Evolutionary conservation across 164 flowering plant species (phyloP).

Genomic region (Liquidambar formosana): DNA sequence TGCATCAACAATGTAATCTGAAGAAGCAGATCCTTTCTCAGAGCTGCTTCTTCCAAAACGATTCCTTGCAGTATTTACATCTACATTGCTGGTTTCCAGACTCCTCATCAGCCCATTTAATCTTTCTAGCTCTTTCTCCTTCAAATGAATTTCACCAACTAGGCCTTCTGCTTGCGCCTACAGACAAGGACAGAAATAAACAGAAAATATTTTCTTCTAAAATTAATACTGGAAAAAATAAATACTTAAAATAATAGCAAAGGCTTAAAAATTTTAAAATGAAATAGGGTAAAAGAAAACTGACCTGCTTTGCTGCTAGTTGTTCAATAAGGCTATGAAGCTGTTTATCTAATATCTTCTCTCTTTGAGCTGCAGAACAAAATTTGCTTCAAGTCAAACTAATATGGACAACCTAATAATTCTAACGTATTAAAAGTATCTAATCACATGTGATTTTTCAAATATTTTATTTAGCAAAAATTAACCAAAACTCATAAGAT

Average conservation of each 20-base stretch:
- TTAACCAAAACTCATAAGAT: no score
- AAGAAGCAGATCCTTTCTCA: slow-evolving; percentile 33
- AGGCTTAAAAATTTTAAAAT: neutral
- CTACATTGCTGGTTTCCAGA: slow-evolving; percentile 46
- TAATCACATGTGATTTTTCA: neutral
- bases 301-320: slow-evolving; percentile 81
- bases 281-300: neutral
- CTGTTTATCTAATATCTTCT: slow-evolving; percentile 86
- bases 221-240: neutral
- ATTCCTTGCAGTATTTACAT: slow-evolving; percentile 52
- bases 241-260: neutral
- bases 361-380: slow-evolving; percentile 73
- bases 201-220: neutral
- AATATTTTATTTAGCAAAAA: no score
- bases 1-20: slow-evolving; percentile 42
- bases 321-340: slow-evolving; percentile 91
- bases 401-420: neutral
- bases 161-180: slow-evolving; percentile 93
- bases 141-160: slow-evolving; percentile 63
- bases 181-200: slow-evolving; percentile 9
- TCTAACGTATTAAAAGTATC: neutral
- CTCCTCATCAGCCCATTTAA: slow-evolving; percentile 53
- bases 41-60: slow-evolving; percentile 56
- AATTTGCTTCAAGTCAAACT: slow-evolving; percentile 11
- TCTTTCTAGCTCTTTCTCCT: slow-evolving; percentile 77